phyloP scores from a whole-genome alignment of 345 rosid genomes.

The Linum tenue region DNA sequence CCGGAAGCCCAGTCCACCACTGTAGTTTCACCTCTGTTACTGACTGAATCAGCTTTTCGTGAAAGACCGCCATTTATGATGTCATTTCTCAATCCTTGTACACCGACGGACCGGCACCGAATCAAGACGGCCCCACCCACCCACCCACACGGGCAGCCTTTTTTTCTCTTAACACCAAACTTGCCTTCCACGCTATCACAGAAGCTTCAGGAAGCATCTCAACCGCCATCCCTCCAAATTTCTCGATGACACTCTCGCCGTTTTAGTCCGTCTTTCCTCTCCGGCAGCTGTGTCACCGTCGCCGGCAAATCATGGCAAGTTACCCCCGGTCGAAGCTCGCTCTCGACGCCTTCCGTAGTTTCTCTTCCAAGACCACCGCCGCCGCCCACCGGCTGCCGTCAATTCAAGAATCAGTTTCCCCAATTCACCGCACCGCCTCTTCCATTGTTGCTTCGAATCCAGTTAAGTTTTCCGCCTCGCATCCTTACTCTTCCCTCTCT shows the following conservation, averaged over 20 bases:
- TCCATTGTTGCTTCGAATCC: slow-evolving; percentile 15
- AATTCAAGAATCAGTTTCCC: slow-evolving; percentile 24
- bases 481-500: slow-evolving; percentile 21
- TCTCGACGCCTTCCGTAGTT: slow-evolving; percentile 35
- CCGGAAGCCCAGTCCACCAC: too few species aligned
- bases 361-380: slow-evolving; percentile 26
- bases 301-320: slow-evolving; percentile 33
- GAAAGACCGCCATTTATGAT: too few species aligned
- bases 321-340: slow-evolving; percentile 41
- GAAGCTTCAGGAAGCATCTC: too few species aligned
- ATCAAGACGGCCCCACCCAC: too few species aligned
- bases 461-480: slow-evolving; percentile 34
- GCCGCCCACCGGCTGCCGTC: slow-evolving; percentile 12
- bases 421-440: slow-evolving; percentile 19
- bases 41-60: too few species aligned
- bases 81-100: too few species aligned
- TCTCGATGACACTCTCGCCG: neutral
- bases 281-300: neutral
- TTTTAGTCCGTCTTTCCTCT: neutral
- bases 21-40: too few species aligned
- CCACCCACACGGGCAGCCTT: too few species aligned
- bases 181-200: too few species aligned
- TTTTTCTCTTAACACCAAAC: too few species aligned
- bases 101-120: too few species aligned
- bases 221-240: too few species aligned